These are phyloP conservation scores for Speleostelium caveatum DNA, from an alignment of 78 protist genomes.

Conservation along the genomic window DNA sequence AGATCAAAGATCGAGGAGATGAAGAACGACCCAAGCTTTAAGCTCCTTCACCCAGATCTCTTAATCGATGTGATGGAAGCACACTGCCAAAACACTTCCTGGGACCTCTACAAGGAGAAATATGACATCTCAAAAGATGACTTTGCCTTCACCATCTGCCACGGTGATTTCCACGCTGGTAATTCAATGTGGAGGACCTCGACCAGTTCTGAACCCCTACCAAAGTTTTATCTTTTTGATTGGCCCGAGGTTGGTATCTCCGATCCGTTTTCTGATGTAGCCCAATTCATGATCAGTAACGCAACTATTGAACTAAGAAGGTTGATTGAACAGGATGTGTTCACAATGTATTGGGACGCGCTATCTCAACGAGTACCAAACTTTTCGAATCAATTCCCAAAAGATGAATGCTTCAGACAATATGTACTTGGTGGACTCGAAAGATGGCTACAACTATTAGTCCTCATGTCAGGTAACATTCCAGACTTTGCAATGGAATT, in stretches of 20 bases:
- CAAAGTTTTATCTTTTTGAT: constrained; percentile 8
- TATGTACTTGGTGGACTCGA: constrained; percentile 7
- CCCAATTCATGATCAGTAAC: constrained; percentile 16
- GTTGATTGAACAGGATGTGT: not conserved
- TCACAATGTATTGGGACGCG: not conserved
- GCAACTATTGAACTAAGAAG: constrained; percentile 14
- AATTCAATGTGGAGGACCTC: not conserved
- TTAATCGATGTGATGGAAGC: not conserved
- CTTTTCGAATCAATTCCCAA: not conserved
- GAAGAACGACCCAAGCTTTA: not conserved
- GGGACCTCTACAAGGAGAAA: not conserved
- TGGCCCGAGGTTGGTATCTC: constrained; percentile 16
- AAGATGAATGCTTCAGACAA: not conserved
- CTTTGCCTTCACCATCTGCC: constrained; percentile 1
- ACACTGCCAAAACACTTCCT: not conserved
- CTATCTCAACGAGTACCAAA: not conserved
- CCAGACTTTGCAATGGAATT: constrained; percentile 5
- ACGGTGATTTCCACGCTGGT: constrained; percentile 48
- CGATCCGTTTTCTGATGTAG: constrained; percentile 6
- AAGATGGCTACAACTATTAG: constrained; percentile 17
- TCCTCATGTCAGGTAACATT: not conserved
- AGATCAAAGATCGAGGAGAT: not conserved
- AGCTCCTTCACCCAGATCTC: not conserved
- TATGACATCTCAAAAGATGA: not conserved
- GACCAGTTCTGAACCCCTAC: not conserved